Evolutionary conservation across 2,329 filamentous ascomycete species (phyloP).

Genomic region (Fusarium foetens): DNA sequence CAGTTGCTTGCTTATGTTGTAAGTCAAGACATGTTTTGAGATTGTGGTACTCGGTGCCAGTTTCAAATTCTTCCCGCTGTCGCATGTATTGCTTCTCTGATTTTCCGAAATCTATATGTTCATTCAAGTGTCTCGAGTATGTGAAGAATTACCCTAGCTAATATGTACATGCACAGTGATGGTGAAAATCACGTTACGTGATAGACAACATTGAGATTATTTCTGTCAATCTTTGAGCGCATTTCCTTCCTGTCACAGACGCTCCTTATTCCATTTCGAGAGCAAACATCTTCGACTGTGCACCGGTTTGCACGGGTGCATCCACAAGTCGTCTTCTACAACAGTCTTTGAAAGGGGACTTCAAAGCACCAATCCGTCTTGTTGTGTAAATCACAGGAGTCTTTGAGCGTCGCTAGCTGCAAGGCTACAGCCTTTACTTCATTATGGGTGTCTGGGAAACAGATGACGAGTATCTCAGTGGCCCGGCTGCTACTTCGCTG

Average conservation of each 20-base stretch:
- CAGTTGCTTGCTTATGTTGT: slow-evolving; percentile 32
- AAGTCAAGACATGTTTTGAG: slow-evolving; percentile 29
- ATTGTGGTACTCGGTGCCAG: slow-evolving; percentile 15
- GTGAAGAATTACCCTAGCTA: neutral
- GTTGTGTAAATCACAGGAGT: neutral
- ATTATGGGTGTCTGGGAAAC: slow-evolving; percentile 70
- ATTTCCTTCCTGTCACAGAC: slow-evolving; percentile 1
- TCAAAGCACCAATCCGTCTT: neutral
- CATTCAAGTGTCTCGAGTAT: neutral
- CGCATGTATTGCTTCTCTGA: neutral
- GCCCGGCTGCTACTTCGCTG: slow-evolving; percentile 65
- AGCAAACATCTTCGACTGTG: slow-evolving; percentile 16
- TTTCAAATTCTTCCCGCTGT: slow-evolving; percentile 23
- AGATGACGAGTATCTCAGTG: slow-evolving; percentile 68
- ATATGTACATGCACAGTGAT: slow-evolving; percentile 13
- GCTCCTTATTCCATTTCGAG: neutral
- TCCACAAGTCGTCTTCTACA: neutral
- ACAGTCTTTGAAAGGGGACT: neutral
- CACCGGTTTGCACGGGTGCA: slow-evolving; percentile 32
- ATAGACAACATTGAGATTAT: slow-evolving; percentile 1
- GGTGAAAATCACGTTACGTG: slow-evolving; percentile 1
- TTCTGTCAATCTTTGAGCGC: slow-evolving; percentile 9
- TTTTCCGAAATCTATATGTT: neutral
- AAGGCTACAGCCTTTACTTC: slow-evolving; percentile 3
- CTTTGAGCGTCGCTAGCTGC: neutral